phyloP scores from a whole-genome alignment of 805 yeast genomes.

The Teunomyces tritomae region DNA sequence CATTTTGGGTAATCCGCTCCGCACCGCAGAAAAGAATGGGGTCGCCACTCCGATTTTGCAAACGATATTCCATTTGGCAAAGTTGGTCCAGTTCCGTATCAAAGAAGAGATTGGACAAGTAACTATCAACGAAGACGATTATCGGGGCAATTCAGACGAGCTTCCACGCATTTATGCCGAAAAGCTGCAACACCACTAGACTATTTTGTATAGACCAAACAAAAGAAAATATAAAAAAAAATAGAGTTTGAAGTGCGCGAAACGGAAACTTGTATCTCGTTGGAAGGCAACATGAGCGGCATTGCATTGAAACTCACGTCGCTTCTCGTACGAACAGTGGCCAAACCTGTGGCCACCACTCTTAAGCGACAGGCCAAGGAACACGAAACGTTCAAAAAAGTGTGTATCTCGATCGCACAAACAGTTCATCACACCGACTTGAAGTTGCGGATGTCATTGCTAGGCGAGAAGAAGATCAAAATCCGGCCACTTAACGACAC shows the following conservation, averaged over 20 bases:
- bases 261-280: background rate
- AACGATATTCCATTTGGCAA: conserved; percentile 56
- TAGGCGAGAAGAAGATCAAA: conserved; percentile 52
- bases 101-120: conserved; percentile 54
- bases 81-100: conserved; percentile 58
- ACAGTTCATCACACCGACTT: conserved; percentile 64
- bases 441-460: conserved; percentile 54
- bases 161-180: conserved; percentile 15
- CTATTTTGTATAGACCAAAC: background rate
- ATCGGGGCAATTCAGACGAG: conserved; percentile 17
- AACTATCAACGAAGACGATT: conserved; percentile 23
- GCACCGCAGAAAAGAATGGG: conserved; percentile 36
- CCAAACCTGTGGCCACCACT: conserved; percentile 74
- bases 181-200: background rate
- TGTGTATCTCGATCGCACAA: conserved; percentile 74
- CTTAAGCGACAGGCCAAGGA: conserved; percentile 74
- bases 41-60: conserved; percentile 57
- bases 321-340: conserved; percentile 66
- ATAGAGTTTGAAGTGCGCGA: background rate
- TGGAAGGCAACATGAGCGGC: conserved; percentile 55
- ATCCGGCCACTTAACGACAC: conserved; percentile 79
- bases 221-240: background rate
- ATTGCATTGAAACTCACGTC: conserved; percentile 73
- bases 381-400: conserved; percentile 57
- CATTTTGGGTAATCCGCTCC: conserved; percentile 39